Evolutionary conservation across 108 stramenopile species (phyloP).

Genomic region (Cyclotella sp.): DNA sequence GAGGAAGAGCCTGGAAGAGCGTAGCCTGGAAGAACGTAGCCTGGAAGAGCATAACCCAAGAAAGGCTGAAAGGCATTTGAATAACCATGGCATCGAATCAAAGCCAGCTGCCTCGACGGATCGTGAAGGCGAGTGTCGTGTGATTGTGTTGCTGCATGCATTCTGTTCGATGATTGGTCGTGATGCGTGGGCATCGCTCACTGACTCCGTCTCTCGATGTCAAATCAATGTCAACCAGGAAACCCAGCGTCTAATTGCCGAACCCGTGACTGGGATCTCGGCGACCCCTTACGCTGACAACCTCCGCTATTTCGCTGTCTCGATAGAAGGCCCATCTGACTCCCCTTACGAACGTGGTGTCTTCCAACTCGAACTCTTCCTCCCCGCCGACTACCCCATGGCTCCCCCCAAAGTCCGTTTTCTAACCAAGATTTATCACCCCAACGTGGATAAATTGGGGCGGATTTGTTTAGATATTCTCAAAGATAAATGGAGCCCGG

Average conservation of each 20-base stretch:
- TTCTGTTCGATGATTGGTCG: background rate
- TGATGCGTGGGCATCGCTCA: background rate
- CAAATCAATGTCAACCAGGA: slow-evolving; percentile 58
- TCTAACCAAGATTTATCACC: slow-evolving; percentile 99
- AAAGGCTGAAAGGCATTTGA: background rate
- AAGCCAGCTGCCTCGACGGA: slow-evolving; percentile 47
- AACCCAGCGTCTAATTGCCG: slow-evolving; percentile 95
- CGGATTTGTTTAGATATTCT: slow-evolving; percentile 99
- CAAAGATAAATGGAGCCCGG: slow-evolving; percentile 99
- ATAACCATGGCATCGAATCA: slow-evolving; percentile 14
- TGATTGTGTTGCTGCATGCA: background rate
- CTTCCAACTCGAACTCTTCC: slow-evolving; percentile 95
- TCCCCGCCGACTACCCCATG: slow-evolving; percentile 99
- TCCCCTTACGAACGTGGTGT: slow-evolving; percentile 94
- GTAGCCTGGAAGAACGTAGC: no score
- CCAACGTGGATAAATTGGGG: slow-evolving; percentile 98
- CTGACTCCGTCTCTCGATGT: background rate
- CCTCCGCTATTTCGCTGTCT: slow-evolving; percentile 97
- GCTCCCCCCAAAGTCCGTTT: slow-evolving; percentile 99
- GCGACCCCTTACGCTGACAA: slow-evolving; percentile 99
- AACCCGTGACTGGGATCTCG: slow-evolving; percentile 96
- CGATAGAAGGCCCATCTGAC: slow-evolving; percentile 94
- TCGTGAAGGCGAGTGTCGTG: slow-evolving; percentile 38
- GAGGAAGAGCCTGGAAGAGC: no score
- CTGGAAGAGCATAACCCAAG: no score